Evolutionary conservation across 192 early-diverging fungal species (phyloP), one percentile per base, ranked within the genome.

Genomic region (Coemansia erecta): DNA sequence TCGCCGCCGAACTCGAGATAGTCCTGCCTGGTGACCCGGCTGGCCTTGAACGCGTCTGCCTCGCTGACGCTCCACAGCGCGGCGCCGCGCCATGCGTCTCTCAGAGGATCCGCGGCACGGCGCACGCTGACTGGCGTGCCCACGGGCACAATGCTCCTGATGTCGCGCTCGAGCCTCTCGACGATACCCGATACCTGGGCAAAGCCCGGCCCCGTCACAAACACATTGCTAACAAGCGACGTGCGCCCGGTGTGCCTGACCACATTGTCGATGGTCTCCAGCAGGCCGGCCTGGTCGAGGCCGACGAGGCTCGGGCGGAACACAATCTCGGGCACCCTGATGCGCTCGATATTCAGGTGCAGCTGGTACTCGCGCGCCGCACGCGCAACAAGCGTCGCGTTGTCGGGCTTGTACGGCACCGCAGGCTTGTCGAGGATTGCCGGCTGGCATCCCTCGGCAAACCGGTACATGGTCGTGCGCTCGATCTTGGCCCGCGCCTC

Each of bases 301-400:
- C 94, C 94, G 42, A 90, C 71, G 19, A 94, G 87, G 11, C 82
- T 78, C 5, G 94, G 94, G 41, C 94, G 90, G 81, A 96, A 96
- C n/a, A 94, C 65, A 1, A 84, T 87, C 72, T 96, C 94, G 2
- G 93, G 92, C 37, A 94, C 92, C 12, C 92, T 74, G 22, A 90
- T 87, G 35, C 92, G 86, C 72, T 96, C 94, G n/a, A 96, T 81
- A 63, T 96, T 96, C 28, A 94, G 69, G 67, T 92, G 92, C 7
- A 96, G 70, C 61, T 94, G 93, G 74, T 91, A 87, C 26, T 83
- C 80, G 49, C 88, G 87, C 0, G 81, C 84, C 14, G 53, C 62
- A 5, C 69, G 56, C 0, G 68, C 64, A 57, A 77, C 64, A 58
- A 77, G 71, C 14, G 62, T 51, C 6, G 83, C 74, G 41, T 64